These are phyloP conservation scores for Alnus glutinosa DNA, from an alignment of 306 rosid species.

Conservation along the genomic window DNA sequence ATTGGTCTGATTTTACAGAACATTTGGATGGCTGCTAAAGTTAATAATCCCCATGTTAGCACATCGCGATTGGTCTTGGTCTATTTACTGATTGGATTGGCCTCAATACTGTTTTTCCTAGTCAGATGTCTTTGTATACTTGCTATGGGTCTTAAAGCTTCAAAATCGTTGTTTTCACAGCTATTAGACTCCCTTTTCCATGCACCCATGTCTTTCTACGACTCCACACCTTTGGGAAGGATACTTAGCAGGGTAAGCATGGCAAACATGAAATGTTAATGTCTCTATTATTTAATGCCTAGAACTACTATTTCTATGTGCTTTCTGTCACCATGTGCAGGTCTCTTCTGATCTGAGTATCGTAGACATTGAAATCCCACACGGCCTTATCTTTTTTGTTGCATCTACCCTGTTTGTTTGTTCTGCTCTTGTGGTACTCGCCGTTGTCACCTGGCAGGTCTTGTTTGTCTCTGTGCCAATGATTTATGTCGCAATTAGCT, in stretches of 20 bases:
- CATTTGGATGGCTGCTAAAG: conserved; percentile 58
- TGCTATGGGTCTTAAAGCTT: conserved; percentile 40
- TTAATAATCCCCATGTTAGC: conserved; percentile 35
- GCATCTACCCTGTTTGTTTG: conserved; percentile 23
- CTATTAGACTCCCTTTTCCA: conserved; percentile 54
- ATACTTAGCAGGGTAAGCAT: conserved; percentile 58
- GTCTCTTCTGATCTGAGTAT: conserved; percentile 55
- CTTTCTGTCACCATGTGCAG: conserved; percentile 25
- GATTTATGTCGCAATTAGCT: conserved; percentile 34
- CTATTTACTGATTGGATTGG: conserved; percentile 37
- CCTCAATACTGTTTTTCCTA: conserved; percentile 28
- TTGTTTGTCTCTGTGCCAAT: conserved; percentile 47
- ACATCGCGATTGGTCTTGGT: conserved; percentile 29
- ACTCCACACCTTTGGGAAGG: conserved; percentile 70
- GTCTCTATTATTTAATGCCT: background rate
- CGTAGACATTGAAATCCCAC: conserved; percentile 52
- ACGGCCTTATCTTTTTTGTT: conserved; percentile 22
- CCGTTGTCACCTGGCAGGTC: conserved; percentile 55
- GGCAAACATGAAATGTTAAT: background rate
- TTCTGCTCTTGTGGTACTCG: conserved; percentile 39
- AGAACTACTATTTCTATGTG: conserved; percentile 15
- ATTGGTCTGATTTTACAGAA: conserved; percentile 44
- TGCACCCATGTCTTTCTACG: conserved; percentile 60
- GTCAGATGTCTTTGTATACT: conserved; percentile 31
- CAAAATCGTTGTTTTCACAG: conserved; percentile 39